Evolutionary conservation across 208 protist genomes (phyloP).

Genomic region (Trypanosoma melophagium): DNA sequence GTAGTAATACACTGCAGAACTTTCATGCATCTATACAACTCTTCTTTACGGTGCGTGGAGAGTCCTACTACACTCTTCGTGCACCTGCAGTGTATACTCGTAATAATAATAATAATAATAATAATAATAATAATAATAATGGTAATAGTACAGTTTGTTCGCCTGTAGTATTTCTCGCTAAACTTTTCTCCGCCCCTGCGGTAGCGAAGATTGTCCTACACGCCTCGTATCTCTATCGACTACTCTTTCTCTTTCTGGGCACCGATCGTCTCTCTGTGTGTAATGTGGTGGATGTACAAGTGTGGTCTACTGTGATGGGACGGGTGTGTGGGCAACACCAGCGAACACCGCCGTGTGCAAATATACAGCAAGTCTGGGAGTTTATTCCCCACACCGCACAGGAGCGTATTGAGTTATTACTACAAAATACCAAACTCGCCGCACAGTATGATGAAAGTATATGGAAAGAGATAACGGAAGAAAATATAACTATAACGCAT

Average conservation of each 20-base stretch:
- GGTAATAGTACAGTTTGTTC: constrained; percentile 21
- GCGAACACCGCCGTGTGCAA: neutral
- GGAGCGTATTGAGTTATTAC: constrained; percentile 10
- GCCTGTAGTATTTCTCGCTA: constrained; percentile 48
- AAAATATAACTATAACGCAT: neutral
- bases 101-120: too few species aligned
- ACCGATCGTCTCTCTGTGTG: constrained; percentile 66
- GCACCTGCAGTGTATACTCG: constrained; percentile 4
- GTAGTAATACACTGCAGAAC: constrained; percentile 23
- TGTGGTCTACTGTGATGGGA: constrained; percentile 42
- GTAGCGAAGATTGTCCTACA: constrained; percentile 62
- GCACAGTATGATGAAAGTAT: constrained; percentile 5
- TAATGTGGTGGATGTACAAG: constrained; percentile 57
- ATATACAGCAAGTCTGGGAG: constrained; percentile 3
- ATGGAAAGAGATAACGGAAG: constrained; percentile 1
- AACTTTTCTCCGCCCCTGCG: constrained; percentile 40
- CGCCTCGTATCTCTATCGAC: constrained; percentile 46
- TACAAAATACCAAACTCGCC: constrained; percentile 11
- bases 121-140: too few species aligned
- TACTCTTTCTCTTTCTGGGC: constrained; percentile 74
- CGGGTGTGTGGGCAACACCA: constrained; percentile 8
- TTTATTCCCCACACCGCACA: constrained; percentile 3
- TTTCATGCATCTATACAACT: constrained; percentile 35
- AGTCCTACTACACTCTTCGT: constrained; percentile 48
- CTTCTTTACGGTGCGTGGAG: constrained; percentile 44